Conservation (phyloP, 495 filamentous ascomycete genomes). For the Xylaria intraflava region DNA sequence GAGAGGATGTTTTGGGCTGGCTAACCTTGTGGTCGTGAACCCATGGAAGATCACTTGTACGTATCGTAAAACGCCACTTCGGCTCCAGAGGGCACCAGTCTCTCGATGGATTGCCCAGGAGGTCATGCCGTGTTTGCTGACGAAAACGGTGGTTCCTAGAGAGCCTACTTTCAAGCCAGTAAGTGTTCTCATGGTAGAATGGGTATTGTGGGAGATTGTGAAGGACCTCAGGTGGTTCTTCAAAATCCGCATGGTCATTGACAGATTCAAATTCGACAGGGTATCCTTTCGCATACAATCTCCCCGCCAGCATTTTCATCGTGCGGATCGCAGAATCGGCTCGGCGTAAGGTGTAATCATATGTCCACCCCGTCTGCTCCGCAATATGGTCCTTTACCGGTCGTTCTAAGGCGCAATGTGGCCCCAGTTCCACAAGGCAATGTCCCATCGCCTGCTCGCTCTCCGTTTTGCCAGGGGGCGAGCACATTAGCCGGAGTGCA, state of each 20-base stretch:
- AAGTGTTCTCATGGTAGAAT: slow-evolving; percentile 33
- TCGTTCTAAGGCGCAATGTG: slow-evolving; percentile 47
- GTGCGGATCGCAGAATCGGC: slow-evolving; percentile 14
- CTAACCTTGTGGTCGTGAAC: slow-evolving; percentile 38
- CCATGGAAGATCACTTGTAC: slow-evolving; percentile 38
- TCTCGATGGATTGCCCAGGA: slow-evolving; percentile 34
- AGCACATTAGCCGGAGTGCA: slow-evolving; percentile 38
- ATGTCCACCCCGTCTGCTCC: slow-evolving; percentile 2
- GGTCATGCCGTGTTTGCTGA: slow-evolving; percentile 30
- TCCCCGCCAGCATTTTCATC: slow-evolving; percentile 21
- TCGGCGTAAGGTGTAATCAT: slow-evolving; percentile 25
- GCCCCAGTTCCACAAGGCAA: slow-evolving; percentile 57
- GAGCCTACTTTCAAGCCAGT: slow-evolving; percentile 37
- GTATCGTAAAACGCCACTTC: slow-evolving; percentile 36
- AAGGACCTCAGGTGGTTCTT: slow-evolving; percentile 18
- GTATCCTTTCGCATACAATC: slow-evolving; percentile 24
- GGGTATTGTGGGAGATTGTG: slow-evolving; percentile 27
- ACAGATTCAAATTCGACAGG: slow-evolving; percentile 16
- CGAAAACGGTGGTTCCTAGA: slow-evolving; percentile 34
- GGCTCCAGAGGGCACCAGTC: slow-evolving; percentile 34
- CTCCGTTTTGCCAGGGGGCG: no score
- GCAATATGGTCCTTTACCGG: slow-evolving; percentile 40
- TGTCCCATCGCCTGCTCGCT: no score
- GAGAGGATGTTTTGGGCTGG: slow-evolving; percentile 4
- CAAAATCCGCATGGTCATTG: slow-evolving; percentile 1